Conservation (phyloP, 345 rosid genomes). For the Luvunga scandens region DNA sequence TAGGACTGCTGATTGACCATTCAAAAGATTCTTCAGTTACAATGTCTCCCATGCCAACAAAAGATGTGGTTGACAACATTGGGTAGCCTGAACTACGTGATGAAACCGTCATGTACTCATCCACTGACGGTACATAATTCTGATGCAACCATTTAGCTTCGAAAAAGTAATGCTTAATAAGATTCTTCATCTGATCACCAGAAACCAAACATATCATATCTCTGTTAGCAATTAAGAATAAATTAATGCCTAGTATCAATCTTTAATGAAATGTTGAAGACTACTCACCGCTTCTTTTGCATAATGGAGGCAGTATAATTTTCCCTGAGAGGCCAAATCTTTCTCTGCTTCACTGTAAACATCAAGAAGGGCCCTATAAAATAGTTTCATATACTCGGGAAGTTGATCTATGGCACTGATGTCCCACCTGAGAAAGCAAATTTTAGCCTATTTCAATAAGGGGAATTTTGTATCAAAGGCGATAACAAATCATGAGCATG, state of each 20-base stretch:
- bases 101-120: constrained; percentile 24
- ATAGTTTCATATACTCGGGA: constrained; percentile 33
- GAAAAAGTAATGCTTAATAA: constrained; percentile 11
- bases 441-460: not conserved
- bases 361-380: constrained; percentile 28
- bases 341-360: constrained; percentile 29
- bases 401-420: constrained; percentile 8
- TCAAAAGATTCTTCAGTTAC: constrained; percentile 15
- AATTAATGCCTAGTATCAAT: not conserved
- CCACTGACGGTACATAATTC: constrained; percentile 20
- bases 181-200: constrained; percentile 14
- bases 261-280: no score
- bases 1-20: constrained; percentile 16
- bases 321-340: constrained; percentile 15
- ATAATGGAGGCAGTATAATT: constrained; percentile 11
- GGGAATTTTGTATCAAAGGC: not conserved
- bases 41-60: constrained; percentile 23
- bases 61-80: no score
- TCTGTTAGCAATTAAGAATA: not conserved
- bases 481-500: not conserved
- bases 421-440: constrained; percentile 25
- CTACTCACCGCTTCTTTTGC: constrained; percentile 28
- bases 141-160: constrained; percentile 34
- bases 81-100: no score
- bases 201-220: not conserved